phyloP scores from a whole-genome alignment of 768 basidiomycete genomes.

The Tephrocybe rancida region DNA sequence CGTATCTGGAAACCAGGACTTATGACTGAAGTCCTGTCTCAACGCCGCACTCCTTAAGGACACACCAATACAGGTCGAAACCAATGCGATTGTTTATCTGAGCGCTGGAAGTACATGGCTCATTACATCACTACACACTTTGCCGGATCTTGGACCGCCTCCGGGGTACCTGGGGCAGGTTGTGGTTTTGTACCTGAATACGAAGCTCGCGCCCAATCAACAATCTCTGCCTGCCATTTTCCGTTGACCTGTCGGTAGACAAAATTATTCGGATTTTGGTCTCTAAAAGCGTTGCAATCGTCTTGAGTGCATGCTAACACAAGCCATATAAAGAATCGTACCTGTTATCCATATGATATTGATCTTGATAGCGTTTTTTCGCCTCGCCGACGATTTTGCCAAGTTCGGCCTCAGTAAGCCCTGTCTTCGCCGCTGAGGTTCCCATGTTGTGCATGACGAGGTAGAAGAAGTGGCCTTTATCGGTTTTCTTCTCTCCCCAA shows the following conservation, averaged over 20 bases:
- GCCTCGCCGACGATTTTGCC: background rate
- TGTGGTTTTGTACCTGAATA: background rate
- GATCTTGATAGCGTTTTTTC: background rate
- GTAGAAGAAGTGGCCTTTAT: background rate
- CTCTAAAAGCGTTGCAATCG: background rate
- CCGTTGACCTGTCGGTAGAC: conserved; percentile 3
- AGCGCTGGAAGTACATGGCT: background rate
- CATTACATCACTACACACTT: background rate
- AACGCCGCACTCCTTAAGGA: no score
- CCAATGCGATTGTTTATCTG: no score
- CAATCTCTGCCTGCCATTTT: conserved; percentile 11
- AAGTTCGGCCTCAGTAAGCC: background rate
- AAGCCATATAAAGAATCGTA: background rate
- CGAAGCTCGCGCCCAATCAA: background rate
- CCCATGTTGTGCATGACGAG: conserved; percentile 10
- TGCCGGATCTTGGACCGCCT: background rate
- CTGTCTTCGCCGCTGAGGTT: background rate
- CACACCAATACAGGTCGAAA: no score
- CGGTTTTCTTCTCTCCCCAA: conserved; percentile 9
- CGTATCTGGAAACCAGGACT: no score
- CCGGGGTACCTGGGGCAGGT: background rate
- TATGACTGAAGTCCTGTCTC: no score
- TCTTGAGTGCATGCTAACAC: background rate
- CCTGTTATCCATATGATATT: conserved; percentile 7
- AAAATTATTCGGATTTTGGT: background rate